These are phyloP conservation scores for Camellia granthamiana DNA, from an alignment of 148 eudicot genomes.

Conservation along the genomic window DNA sequence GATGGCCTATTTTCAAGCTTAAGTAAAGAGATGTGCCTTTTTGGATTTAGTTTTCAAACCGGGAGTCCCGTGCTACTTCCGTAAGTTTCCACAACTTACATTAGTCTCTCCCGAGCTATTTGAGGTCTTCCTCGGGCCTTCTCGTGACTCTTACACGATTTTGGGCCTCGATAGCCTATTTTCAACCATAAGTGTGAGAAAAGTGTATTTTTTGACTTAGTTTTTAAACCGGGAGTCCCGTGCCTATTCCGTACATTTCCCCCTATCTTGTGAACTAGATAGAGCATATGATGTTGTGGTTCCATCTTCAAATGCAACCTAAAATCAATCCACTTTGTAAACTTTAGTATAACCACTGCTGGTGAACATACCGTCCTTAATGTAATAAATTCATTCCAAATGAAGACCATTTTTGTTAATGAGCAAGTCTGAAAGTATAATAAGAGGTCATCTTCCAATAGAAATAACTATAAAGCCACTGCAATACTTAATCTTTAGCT, in stretches of 20 bases:
- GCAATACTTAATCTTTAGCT: background rate
- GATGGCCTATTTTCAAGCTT: too few species aligned
- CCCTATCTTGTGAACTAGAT: conserved; percentile 89
- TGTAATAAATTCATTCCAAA: background rate
- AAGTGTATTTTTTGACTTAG: too few species aligned
- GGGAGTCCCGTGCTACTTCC: too few species aligned
- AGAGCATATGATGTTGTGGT: conserved; percentile 85
- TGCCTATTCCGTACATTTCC: conserved; percentile 41
- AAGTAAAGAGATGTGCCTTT: too few species aligned
- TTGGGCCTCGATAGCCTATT: too few species aligned
- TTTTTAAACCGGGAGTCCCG: too few species aligned
- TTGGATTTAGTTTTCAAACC: too few species aligned
- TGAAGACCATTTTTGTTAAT: background rate
- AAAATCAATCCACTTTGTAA: conserved; percentile 1
- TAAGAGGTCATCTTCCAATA: background rate
- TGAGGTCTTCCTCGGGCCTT: too few species aligned
- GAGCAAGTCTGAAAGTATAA: background rate
- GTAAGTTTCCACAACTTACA: too few species aligned
- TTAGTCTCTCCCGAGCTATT: too few species aligned
- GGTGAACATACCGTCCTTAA: background rate
- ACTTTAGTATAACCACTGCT: background rate
- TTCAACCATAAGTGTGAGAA: too few species aligned
- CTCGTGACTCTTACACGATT: too few species aligned
- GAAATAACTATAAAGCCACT: background rate
- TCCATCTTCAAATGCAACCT: conserved; percentile 98